A percentile compares a stretch with the other conserved stretches of the same genome.
These are phyloP conservation scores for Rutstroemia sp. DNA, from an alignment of 2,329 filamentous ascomycete genomes.

Conservation along the genomic window DNA sequence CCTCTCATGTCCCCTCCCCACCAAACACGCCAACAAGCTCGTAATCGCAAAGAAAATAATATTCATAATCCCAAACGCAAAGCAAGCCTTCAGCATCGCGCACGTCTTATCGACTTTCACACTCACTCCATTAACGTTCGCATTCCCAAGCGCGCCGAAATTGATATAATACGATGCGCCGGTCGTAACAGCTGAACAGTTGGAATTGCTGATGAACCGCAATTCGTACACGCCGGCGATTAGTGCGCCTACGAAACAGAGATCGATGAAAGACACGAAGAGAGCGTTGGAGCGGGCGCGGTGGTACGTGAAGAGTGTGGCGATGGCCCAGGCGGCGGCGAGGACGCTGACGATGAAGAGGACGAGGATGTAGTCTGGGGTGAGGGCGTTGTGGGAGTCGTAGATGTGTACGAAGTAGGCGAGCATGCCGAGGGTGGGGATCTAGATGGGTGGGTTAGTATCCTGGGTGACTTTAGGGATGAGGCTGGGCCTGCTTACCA, in stretches of 20 bases:
- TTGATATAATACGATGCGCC: slow-evolving; percentile 46
- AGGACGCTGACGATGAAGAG: slow-evolving; percentile 62
- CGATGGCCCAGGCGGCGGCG: slow-evolving; percentile 54
- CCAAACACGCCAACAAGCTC: slow-evolving; percentile 55
- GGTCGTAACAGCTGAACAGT: slow-evolving; percentile 56
- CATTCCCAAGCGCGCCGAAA: slow-evolving; percentile 55
- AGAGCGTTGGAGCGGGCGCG: slow-evolving; percentile 51
- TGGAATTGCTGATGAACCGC: slow-evolving; percentile 49
- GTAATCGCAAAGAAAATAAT: slow-evolving; percentile 73
- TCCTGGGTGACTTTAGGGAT: no score
- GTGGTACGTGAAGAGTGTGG: slow-evolving; percentile 60
- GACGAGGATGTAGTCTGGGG: slow-evolving; percentile 55
- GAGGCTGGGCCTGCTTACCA: slow-evolving; percentile 41
- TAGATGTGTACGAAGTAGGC: slow-evolving; percentile 59
- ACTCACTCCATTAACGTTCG: slow-evolving; percentile 43
- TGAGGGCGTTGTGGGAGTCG: slow-evolving; percentile 47
- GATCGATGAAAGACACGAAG: slow-evolving; percentile 54
- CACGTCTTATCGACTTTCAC: slow-evolving; percentile 66
- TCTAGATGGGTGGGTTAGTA: slow-evolving; percentile 35
- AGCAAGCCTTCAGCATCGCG: slow-evolving; percentile 85
- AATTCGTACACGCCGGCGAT: slow-evolving; percentile 56
- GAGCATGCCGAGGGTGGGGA: slow-evolving; percentile 59
- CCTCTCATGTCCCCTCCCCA: slow-evolving; percentile 12
- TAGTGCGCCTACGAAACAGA: slow-evolving; percentile 55
- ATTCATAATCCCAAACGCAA: slow-evolving; percentile 88